Percentiles rank a stretch among this genome's conserved stretches.
phyloP scores from a whole-genome alignment of 2,329 filamentous ascomycete genomes.

The Calonectria montana region DNA sequence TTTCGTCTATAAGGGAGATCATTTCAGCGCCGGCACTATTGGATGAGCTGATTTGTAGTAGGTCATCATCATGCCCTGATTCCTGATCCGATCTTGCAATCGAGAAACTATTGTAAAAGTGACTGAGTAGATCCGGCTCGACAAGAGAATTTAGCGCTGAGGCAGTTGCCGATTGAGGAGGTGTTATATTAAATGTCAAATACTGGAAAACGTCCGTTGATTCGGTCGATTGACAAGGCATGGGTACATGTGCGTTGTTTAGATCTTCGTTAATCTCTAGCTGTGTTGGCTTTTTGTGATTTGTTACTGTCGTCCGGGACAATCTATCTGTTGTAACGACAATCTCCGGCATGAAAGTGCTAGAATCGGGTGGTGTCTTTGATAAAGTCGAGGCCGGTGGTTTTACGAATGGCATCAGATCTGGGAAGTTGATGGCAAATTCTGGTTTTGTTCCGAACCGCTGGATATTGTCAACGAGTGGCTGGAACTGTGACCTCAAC shows the following conservation, averaged over 20 bases:
- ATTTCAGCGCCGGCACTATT: neutral
- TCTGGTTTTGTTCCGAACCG: neutral
- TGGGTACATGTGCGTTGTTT: neutral
- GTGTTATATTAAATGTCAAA: neutral
- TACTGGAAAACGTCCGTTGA: neutral
- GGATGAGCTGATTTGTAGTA: neutral
- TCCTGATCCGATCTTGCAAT: neutral
- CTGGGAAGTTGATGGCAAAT: neutral
- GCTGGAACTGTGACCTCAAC: neutral
- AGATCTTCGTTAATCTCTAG: too few species aligned
- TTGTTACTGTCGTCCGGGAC: neutral
- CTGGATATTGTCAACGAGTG: neutral
- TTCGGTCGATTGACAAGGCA: neutral
- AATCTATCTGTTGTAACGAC: neutral
- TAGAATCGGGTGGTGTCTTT: neutral
- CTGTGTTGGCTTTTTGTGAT: neutral
- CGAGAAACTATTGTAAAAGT: neutral
- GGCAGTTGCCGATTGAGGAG: neutral
- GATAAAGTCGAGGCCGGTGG: neutral
- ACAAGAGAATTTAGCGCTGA: neutral
- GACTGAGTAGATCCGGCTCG: neutral
- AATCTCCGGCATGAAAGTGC: neutral
- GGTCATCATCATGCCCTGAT: neutral
- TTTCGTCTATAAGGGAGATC: neutral
- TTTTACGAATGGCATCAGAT: neutral